A percentile compares a stretch with the other conserved stretches of the same genome.
Conservation (phyloP, 805 yeast genomes). For the Candida endomychidarum region DNA sequence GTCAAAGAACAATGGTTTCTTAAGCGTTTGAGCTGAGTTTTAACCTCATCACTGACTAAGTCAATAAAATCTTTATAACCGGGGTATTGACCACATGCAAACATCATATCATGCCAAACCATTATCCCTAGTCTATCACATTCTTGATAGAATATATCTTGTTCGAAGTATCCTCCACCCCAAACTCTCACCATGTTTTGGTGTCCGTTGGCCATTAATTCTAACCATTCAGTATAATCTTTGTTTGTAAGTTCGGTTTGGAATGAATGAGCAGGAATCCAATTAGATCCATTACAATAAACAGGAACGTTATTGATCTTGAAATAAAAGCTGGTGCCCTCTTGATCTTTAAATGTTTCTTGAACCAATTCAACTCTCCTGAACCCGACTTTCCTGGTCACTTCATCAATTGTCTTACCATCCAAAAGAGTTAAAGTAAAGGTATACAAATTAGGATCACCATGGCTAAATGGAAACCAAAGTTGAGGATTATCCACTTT, state of each 20-base stretch:
- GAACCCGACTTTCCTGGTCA: conserved; percentile 35
- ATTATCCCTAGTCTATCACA: conserved; percentile 46
- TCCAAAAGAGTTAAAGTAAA: conserved; percentile 18
- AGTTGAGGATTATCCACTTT: conserved; percentile 27
- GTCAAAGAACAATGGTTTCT: conserved; percentile 42
- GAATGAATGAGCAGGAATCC: conserved; percentile 51
- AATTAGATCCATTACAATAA: conserved; percentile 42
- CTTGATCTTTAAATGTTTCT: conserved; percentile 22
- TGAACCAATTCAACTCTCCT: conserved; percentile 43
- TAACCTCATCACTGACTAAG: conserved; percentile 37
- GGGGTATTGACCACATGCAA: conserved; percentile 58
- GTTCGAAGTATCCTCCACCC: conserved; percentile 52
- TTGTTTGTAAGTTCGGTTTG: conserved; percentile 27
- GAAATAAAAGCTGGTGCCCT: conserved; percentile 45
- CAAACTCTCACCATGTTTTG: conserved; percentile 49
- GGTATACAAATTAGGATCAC: conserved; percentile 34
- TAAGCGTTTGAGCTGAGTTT: conserved; percentile 39
- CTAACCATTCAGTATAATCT: conserved; percentile 40
- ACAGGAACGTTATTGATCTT: conserved; percentile 39
- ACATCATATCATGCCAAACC: conserved; percentile 60
- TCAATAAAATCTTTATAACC: conserved; percentile 35
- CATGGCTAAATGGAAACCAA: conserved; percentile 44
- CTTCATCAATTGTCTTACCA: conserved; percentile 8
- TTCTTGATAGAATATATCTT: conserved; percentile 40
- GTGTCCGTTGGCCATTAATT: conserved; percentile 35